Evolutionary conservation across 1,139 yeast species (phyloP), one percentile per base, ranked within the genome.

Genomic region (Pneumocystis jirovecii): DNA sequence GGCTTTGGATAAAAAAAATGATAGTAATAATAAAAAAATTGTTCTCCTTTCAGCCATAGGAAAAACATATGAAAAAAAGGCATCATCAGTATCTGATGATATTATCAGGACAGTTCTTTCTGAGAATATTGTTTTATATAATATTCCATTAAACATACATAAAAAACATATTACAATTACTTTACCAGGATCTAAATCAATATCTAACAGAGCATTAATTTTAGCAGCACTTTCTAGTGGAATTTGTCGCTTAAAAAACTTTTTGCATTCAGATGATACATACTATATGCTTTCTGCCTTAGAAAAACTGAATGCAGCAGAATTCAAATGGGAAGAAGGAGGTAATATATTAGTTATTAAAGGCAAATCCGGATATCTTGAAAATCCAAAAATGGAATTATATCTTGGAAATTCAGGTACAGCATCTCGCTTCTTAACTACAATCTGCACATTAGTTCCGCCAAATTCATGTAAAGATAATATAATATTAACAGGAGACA

Each of bases 341-440:
- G 90, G 89, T 71, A 91, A 87, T 72, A 87, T 95, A 29, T 82
- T 93, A 65, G 90, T 91, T 42, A 83, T 93, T 50, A 81, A 82
- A 65, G 98, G 98, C 64, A 87, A 86, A 70, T 96, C 96, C 65
- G 97, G 97, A 63, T 76, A 81, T 45, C 77, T 89, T 68, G 72
- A 80, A 62, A 83, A 88, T 2, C 83, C 87, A 59, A 79, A 80
- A 34, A 78, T 80, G 57, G 87, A 85, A 69, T 79, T 95, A 66
- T 93, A 89, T 75, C 81, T 93, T 68, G 98, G 98, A 67, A 93
- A 93, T 74, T 98, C 99, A 0, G 99, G 99, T 70, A 93, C 99
- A 62, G 97, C 98, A 5, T 89, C 97, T 8, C 83, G 99, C 72
- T 95, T 93, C 75, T 81, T 93, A 72, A 89, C 97, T 2, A 84